Conservation (phyloP, 2,329 filamentous ascomycete species). For the Pestalotiopsis sp. region DNA sequence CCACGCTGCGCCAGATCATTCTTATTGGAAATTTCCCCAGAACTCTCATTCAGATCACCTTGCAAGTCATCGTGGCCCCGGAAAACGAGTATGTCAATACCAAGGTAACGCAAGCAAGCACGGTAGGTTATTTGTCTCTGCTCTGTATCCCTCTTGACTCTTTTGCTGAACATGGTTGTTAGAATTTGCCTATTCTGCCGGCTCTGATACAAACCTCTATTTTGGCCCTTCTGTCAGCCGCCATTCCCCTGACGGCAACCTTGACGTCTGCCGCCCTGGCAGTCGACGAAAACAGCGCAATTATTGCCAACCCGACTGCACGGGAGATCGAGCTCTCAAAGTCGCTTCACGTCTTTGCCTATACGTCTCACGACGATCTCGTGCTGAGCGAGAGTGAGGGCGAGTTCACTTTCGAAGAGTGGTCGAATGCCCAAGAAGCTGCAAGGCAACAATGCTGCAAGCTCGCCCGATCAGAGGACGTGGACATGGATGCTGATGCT, state of each 20-base stretch:
- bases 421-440: conserved; percentile 69
- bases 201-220: conserved; percentile 79
- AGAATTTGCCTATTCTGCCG: conserved; percentile 81
- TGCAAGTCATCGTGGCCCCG: conserved; percentile 74
- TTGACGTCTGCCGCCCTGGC: conserved; percentile 68
- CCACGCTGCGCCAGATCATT: conserved; percentile 73
- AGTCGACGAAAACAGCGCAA: conserved; percentile 44
- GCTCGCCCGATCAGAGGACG: conserved; percentile 35
- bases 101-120: conserved; percentile 60
- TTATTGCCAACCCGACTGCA: conserved; percentile 63
- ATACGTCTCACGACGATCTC: conserved; percentile 72
- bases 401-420: conserved; percentile 72
- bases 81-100: conserved; percentile 66
- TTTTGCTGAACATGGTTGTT: conserved; percentile 21
- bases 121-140: conserved; percentile 51
- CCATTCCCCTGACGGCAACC: conserved; percentile 76
- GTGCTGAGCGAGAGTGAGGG: conserved; percentile 83
- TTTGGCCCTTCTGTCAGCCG: conserved; percentile 78
- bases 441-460: conserved; percentile 68
- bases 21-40: conserved; percentile 76
- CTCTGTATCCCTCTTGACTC: not conserved
- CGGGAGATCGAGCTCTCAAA: conserved; percentile 62
- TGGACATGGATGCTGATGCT: conserved; percentile 48
- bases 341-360: conserved; percentile 82
- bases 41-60: conserved; percentile 75